Conservation (phyloP, 1,284 basidiomycete genomes). For the Tetrapyrgos nigripes region DNA sequence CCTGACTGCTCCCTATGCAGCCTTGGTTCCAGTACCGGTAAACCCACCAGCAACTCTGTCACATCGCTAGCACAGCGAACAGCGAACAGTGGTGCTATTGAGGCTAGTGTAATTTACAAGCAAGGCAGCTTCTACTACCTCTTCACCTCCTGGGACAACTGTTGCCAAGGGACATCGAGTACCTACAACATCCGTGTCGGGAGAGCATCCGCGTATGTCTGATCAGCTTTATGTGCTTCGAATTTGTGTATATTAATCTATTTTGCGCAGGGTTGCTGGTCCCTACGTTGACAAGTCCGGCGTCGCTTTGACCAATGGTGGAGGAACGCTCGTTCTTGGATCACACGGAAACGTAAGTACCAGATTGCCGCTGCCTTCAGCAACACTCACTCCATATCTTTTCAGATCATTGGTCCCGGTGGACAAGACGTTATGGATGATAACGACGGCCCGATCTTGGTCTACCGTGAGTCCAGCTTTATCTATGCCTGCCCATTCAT, state of each 20-base stretch:
- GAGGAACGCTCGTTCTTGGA: slow-evolving; percentile 58
- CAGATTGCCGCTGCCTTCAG: not conserved
- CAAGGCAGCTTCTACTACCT: slow-evolving; percentile 57
- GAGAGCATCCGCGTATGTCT: slow-evolving; percentile 48
- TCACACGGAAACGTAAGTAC: slow-evolving; percentile 49
- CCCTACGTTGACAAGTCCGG: slow-evolving; percentile 56
- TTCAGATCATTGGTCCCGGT: slow-evolving; percentile 54
- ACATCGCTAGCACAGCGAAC: slow-evolving; percentile 54
- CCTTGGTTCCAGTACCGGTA: slow-evolving; percentile 48
- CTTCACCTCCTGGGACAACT: slow-evolving; percentile 63
- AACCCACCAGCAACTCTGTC: slow-evolving; percentile 41
- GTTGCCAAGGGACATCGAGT: slow-evolving; percentile 56
- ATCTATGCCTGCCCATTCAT: not conserved
- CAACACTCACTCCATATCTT: not conserved
- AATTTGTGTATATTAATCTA: not conserved
- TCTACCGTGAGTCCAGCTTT: slow-evolving; percentile 43
- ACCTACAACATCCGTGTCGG: slow-evolving; percentile 68
- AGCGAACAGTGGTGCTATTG: slow-evolving; percentile 49
- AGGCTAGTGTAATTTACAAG: slow-evolving; percentile 54
- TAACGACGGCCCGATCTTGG: slow-evolving; percentile 43
- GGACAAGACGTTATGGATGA: slow-evolving; percentile 48
- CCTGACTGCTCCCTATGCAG: slow-evolving; percentile 21
- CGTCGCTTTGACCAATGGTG: slow-evolving; percentile 52
- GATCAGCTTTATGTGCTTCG: slow-evolving; percentile 3
- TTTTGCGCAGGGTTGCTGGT: slow-evolving; percentile 38